Evolutionary conservation across 192 early-diverging fungal species (phyloP), one percentile per base, ranked within the genome.

Genomic region (Phycomyces blakesleeanus): DNA sequence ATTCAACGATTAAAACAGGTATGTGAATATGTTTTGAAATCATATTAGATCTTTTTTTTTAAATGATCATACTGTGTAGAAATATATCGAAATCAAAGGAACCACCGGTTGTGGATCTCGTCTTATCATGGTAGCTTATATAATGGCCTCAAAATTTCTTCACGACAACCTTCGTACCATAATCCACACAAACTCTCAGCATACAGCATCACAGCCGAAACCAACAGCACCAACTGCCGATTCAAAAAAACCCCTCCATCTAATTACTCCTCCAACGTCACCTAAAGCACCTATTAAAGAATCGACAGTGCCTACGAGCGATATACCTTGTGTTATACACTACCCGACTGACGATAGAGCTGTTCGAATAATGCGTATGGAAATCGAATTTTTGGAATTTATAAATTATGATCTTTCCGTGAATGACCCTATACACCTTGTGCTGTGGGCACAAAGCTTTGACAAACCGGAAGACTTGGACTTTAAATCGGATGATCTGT

Each of bases 381-480:
- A 81, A 55, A 20, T 66, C n/a, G 80, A 81, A 40, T 81, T 78
- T 34, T 60, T 81, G 53, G 71, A 75, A 12, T 81, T 81, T 61
- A 61, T 81, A 4, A 69, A 76, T 52, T 76, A 67, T 51, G 77
- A 81, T 40, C 67, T 81, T 14, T 22, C 59, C 10, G 7, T 61
- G 25, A 38, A 24, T 12, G 59, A 61, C 4, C 44, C 59, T 20
- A 18, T 51, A 18, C 44, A 7, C 1, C 47, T 51, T 12, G 34
- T 61, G 10, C 59, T 50, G 2, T 61, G 59, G 59, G 59, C 59
- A n/a, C 59, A 61, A 14, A 51, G 18, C 14, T 61, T 61, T 38
- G 44, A 61, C 7, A 18, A 47, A 47, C 44, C 44, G 3, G 59
- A 61, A 0, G 49, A 51, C n/a, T 24, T 20, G 15, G 18, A n/a